Percentiles rank a stretch among this genome's conserved stretches.
phyloP scores from a whole-genome alignment of 352 stramenopile species.

The Pythium rishiriense region DNA sequence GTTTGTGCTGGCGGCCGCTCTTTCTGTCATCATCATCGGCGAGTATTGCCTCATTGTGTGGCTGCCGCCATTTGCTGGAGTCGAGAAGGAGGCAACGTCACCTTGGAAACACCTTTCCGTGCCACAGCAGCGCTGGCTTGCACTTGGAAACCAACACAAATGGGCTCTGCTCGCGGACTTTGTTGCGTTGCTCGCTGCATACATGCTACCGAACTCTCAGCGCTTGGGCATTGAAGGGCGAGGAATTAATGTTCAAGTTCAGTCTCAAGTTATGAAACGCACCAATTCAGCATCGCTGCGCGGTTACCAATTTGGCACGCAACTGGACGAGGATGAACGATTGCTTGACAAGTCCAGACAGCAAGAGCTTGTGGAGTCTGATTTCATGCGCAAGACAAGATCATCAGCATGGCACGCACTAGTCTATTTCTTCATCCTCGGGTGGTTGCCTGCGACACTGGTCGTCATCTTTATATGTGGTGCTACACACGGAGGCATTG shows the following conservation, averaged over 20 bases:
- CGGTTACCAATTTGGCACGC: background rate
- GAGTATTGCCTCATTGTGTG: conserved; percentile 78
- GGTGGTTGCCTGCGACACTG: conserved; percentile 71
- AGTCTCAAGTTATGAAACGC: conserved; percentile 14
- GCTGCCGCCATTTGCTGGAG: conserved; percentile 54
- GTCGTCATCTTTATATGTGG: conserved; percentile 76
- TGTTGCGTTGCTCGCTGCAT: conserved; percentile 60
- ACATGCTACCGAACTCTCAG: conserved; percentile 67
- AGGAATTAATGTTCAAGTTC: conserved; percentile 33
- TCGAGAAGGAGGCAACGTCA: conserved; percentile 58
- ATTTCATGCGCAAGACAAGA: conserved; percentile 58
- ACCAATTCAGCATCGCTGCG: background rate
- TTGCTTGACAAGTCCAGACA: conserved; percentile 8
- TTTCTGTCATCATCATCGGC: conserved; percentile 67
- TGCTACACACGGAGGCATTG: conserved; percentile 61
- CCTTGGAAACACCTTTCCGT: conserved; percentile 60
- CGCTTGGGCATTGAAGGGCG: conserved; percentile 27
- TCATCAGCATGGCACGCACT: conserved; percentile 74
- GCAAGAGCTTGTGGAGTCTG: conserved; percentile 27
- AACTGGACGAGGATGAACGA: conserved; percentile 9
- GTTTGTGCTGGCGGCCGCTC: conserved; percentile 51
- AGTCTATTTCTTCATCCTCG: conserved; percentile 58
- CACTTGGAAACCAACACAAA: conserved; percentile 70
- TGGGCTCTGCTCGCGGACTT: conserved; percentile 83
- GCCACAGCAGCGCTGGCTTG: conserved; percentile 64